Percentiles rank a stretch among this genome's conserved stretches.
Evolutionary conservation across 192 early-diverging fungal genomes (phyloP).

Genomic region (Rhizoclosmatium sp.): DNA sequence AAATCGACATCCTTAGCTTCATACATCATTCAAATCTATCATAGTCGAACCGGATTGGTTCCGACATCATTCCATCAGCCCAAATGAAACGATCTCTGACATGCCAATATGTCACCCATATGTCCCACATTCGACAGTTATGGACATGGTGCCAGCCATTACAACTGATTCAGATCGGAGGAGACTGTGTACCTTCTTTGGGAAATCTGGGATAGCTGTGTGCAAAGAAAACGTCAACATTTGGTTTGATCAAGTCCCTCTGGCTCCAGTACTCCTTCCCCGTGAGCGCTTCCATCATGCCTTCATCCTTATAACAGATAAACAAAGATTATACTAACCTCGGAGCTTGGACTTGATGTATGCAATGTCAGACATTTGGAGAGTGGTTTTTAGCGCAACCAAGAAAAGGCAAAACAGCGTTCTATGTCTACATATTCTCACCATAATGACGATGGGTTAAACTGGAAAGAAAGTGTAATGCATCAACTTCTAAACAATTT

Average conservation of each 20-base stretch:
- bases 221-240: not conserved
- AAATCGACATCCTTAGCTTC: too few species aligned
- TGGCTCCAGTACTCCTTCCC: not conserved
- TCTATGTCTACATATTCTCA: too few species aligned
- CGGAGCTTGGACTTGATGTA: slow-evolving; percentile 51
- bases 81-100: too few species aligned
- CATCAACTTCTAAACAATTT: too few species aligned
- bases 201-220: slow-evolving; percentile 77
- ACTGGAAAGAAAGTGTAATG: too few species aligned
- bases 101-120: too few species aligned
- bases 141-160: too few species aligned
- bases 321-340: slow-evolving; percentile 3
- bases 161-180: not conserved
- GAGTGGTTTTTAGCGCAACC: not conserved
- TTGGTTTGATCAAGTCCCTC: not conserved
- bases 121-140: too few species aligned
- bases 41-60: not conserved
- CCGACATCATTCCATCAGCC: not conserved
- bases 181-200: slow-evolving; percentile 64
- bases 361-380: slow-evolving; percentile 50
- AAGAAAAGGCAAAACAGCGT: not conserved
- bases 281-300: not conserved
- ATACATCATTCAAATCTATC: not conserved
- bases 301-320: not conserved
- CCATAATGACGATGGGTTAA: too few species aligned